Evolutionary conservation across 306 rosid species (phyloP), one percentile per base, ranked within the genome.

Genomic region (Carpinus viminea): DNA sequence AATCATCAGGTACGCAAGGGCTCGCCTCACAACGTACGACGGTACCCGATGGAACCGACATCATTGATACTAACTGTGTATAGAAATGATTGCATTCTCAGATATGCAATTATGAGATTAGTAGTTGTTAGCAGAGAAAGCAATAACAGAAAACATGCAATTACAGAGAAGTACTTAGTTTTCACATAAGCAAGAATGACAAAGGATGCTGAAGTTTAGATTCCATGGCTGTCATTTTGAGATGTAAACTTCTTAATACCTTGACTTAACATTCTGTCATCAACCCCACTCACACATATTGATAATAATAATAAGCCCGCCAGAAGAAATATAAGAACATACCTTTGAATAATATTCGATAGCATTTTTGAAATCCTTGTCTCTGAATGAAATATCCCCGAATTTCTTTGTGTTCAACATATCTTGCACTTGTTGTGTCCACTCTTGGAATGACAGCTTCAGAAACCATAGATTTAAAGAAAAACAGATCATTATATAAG

Each of bases 381-480:
- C 98, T 73, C 97, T 89, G 59, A 94, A 94, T 84, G 98, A 95
- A 81, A 92, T 92, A 83, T 94, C 97, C 56, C 97, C 98, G 76
- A 87, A 90, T 83, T 92, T 94, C 77, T 92, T 94, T 4, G 97
- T 92, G 86, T 94, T 92, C 84, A 94, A 78, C 90, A 92, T 94
- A 43, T 94, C 97, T 88, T 92, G 98, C 84, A 94, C 97, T 88
- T 91, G 98, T 48, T 94, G 97, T 15, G 95, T 94, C 97, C 98
- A 94, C 69, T 94, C 98, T 92, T 94, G 98, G 83, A 94, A 94
- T 64, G 98, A 94, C 74, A 94, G 97, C 97, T 94, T 86, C 83
- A 86, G 7, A 62, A 16, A 53, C 2, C 75, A 45, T 61, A 79
- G 24, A 31, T 52, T 64, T 53, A 21, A 64, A 74, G 7, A 79